Conservation (phyloP, 352 stramenopile genomes). For the Ophiocytium majus region DNA sequence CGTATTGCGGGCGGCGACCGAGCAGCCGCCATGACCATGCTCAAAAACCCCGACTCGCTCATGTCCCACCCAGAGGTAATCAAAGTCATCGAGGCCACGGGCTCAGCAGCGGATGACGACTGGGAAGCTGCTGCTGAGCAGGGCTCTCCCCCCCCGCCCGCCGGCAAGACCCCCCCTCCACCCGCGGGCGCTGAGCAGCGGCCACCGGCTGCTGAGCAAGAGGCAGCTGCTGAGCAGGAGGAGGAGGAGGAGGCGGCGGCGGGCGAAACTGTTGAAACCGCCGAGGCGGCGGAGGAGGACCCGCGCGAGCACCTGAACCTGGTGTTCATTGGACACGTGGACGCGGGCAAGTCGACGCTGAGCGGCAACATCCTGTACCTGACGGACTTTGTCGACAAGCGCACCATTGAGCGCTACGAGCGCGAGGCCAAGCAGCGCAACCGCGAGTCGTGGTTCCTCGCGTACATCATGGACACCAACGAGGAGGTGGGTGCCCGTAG, state of each 20-base stretch:
- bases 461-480: slow-evolving; percentile 99
- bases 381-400: slow-evolving; percentile 98
- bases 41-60: slow-evolving; percentile 71
- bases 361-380: slow-evolving; percentile 96
- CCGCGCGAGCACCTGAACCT: slow-evolving; percentile 91
- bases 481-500: slow-evolving; percentile 94
- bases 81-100: slow-evolving; percentile 30
- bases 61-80: slow-evolving; percentile 68
- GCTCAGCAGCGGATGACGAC: not conserved
- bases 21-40: slow-evolving; percentile 65
- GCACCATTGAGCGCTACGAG: slow-evolving; percentile 98
- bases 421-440: slow-evolving; percentile 93
- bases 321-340: slow-evolving; percentile 97
- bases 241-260: not conserved
- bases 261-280: slow-evolving; percentile 11
- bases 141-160: too few relatives aligned
- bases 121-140: not conserved
- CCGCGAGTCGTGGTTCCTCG: slow-evolving; percentile 91
- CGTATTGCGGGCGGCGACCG: slow-evolving; percentile 69
- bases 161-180: too few relatives aligned
- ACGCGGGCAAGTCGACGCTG: slow-evolving; percentile 97
- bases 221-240: not conserved
- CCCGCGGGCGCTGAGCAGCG: not conserved
- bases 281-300: slow-evolving; percentile 57
- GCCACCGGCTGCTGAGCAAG: not conserved